Evolutionary conservation across 805 yeast species (phyloP).

Genomic region (Priceomyces fermenticarens): DNA sequence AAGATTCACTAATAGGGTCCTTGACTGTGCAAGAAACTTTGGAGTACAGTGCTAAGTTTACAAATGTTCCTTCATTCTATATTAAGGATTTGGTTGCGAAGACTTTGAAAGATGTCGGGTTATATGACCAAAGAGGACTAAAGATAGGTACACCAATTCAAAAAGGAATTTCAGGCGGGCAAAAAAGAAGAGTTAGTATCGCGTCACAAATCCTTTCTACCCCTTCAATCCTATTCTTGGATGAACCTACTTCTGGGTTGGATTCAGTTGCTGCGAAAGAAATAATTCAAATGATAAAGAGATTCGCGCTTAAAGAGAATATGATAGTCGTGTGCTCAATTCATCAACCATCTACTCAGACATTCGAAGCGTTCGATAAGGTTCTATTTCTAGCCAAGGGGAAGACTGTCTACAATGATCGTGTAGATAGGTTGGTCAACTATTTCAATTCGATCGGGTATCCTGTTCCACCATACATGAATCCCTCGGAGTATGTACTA

Average conservation of each 20-base stretch:
- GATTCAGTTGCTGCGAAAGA: conserved; percentile 57
- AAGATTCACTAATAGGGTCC: conserved; percentile 19
- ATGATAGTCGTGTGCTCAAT: conserved; percentile 50
- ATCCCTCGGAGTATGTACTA: conserved; percentile 26
- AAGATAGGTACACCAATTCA: conserved; percentile 18
- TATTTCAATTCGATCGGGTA: conserved; percentile 19
- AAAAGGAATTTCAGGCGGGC: conserved; percentile 22
- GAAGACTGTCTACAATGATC: conserved; percentile 17
- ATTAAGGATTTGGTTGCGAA: conserved; percentile 10
- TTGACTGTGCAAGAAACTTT: conserved; percentile 19
- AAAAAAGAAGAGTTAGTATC: conserved; percentile 19
- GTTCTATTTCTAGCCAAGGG: conserved; percentile 21
- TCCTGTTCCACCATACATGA: conserved; percentile 15
- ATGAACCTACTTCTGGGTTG: conserved; percentile 61
- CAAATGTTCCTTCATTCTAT: conserved; percentile 1
- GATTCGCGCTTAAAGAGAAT: conserved; percentile 31
- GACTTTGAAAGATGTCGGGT: conserved; percentile 11
- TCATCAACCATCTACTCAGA: conserved; percentile 47
- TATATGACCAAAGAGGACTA: conserved; percentile 12
- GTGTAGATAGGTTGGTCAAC: conserved; percentile 7
- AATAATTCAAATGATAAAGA: conserved; percentile 44
- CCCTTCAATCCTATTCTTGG: conserved; percentile 44
- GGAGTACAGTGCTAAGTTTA: conserved; percentile 10
- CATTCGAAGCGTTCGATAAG: conserved; percentile 33
- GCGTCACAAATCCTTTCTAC: conserved; percentile 17